A percentile compares a stretch with the other conserved stretches of the same genome.
Conservation (phyloP, 257 asterid species). For the Solanum peruvianum region DNA sequence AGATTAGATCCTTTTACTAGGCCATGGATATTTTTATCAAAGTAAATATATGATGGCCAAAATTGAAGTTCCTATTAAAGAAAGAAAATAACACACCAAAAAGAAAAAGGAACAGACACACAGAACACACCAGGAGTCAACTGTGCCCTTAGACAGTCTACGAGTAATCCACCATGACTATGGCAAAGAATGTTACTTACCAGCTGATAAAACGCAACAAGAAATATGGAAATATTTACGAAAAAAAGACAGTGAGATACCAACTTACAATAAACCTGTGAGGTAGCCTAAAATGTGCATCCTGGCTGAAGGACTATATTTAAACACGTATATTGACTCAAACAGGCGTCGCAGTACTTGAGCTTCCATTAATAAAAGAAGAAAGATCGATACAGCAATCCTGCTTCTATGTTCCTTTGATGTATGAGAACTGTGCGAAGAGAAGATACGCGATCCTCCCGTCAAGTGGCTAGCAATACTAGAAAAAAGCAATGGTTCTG, state of each 20-base stretch:
- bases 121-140: not conserved
- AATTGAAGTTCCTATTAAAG: not conserved
- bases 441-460: slow-evolving; percentile 46
- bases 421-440: slow-evolving; percentile 18
- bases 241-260: not conserved
- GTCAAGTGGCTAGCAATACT: slow-evolving; percentile 54
- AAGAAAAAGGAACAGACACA: not conserved
- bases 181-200: not conserved
- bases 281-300: slow-evolving; percentile 77
- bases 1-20: not conserved
- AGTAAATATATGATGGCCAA: not conserved
- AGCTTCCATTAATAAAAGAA: slow-evolving; percentile 75
- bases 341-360: slow-evolving; percentile 71
- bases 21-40: not conserved
- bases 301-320: slow-evolving; percentile 74
- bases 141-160: not conserved
- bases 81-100: not conserved
- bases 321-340: slow-evolving; percentile 73
- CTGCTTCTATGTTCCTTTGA: slow-evolving; percentile 23
- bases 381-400: slow-evolving; percentile 57
- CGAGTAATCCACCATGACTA: not conserved
- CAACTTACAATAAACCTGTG: slow-evolving; percentile 62
- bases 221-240: not conserved
- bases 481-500: slow-evolving; percentile 36
- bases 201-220: not conserved